Evolutionary conservation across 768 basidiomycete species (phyloP), one percentile per base, ranked within the genome.

Genomic region (Amanita polypyramis): DNA sequence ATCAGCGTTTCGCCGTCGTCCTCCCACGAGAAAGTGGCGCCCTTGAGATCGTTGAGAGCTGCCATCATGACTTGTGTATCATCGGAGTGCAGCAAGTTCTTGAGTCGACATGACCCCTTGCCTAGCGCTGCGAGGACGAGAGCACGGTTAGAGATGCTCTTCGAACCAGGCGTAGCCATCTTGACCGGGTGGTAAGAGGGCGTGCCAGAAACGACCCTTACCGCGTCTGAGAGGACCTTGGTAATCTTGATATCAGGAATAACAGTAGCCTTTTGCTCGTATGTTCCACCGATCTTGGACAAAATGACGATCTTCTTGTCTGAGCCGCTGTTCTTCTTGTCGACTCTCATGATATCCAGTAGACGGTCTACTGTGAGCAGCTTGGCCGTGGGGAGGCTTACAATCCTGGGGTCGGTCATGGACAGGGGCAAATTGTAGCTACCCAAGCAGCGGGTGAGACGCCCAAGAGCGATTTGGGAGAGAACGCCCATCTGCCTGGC

Each of bases 11-110:
- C 94, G 5, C 95, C 96, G 45, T 83, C 85, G 58, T 98, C 95
- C 67, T 96, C 89, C 95, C 93, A 99, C 15, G 78, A 70, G 60
- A 98, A 99, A 40, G 68, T 77, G 8, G 96, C 95, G 39, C 95
- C 95, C 88, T 93, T 84, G 53, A 99, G 77, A 45, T 92, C 89
- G 36, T 79, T 69, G 25, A 98, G 73, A 29, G 94, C 95, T 2
- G 82, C 73, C 93, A 98, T 98, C 96, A 99, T 99, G 46, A 99
- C 95, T 56, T 94, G 92, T 0, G 96, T 99, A 60, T 99, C 95
- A 58, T 98, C 95, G 3, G 93, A 96, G 60, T 98, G 95, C 30
- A 99, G 71, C 4, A 99, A 67, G 56, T 99, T 99, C 64, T 72
- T 83, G 48, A 99, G 67, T 52, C 84, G 74, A 65, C 94, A 96